Conservation (phyloP, 2,329 filamentous ascomycete species). For the Calonectria henricotiae region DNA sequence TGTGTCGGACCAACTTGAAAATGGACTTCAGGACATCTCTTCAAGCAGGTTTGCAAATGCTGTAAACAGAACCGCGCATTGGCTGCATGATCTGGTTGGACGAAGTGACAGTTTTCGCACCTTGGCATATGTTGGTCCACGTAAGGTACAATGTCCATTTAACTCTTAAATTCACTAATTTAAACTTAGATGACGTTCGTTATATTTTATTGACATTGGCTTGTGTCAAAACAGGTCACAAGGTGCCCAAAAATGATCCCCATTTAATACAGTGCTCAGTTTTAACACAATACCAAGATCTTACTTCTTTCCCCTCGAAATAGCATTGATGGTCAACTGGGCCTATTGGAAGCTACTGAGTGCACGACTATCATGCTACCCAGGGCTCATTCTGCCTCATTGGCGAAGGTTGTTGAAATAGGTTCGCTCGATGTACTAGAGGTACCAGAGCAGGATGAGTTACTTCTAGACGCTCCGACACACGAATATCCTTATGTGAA, state of each 20-base stretch:
- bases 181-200: neutral
- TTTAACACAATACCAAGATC: neutral
- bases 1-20: neutral
- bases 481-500: neutral
- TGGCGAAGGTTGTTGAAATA: neutral
- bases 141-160: neutral
- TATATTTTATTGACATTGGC: constrained; percentile 15
- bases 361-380: neutral
- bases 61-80: neutral
- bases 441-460: neutral
- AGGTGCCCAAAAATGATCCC: neutral
- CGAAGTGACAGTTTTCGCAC: constrained; percentile 7
- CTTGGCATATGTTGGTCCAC: neutral
- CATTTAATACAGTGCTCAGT: neutral
- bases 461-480: neutral
- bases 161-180: neutral
- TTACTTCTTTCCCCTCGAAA: neutral
- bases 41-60: constrained; percentile 6
- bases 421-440: neutral
- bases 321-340: neutral
- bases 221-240: constrained; percentile 9
- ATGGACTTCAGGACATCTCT: neutral
- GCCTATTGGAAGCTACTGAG: neutral
- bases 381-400: neutral
- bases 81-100: neutral